Evolutionary conservation across 176 grass and related monocot species (phyloP).

Genomic region (Oryza coarctata): DNA sequence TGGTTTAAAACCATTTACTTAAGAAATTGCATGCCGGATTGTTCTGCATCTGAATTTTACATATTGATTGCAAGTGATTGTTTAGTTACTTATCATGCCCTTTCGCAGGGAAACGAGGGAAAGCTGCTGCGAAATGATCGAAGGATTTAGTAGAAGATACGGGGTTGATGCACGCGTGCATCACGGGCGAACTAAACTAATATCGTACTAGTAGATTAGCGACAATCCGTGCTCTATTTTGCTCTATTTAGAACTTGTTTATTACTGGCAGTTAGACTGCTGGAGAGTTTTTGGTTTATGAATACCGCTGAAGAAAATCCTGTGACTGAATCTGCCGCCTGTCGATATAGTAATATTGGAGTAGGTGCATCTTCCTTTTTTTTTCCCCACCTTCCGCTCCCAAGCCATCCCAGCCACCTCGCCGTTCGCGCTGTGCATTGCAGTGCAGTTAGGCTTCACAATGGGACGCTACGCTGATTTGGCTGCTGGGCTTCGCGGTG

Average conservation of each 20-base stretch:
- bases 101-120: slow-evolving; percentile 32
- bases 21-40: background rate
- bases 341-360: too few relatives aligned
- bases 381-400: too few relatives aligned
- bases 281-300: background rate
- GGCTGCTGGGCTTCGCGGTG: too few relatives aligned
- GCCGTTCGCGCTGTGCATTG: too few relatives aligned
- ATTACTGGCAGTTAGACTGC: background rate
- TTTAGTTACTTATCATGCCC: background rate
- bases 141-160: background rate
- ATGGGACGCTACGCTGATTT: too few relatives aligned
- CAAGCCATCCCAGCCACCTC: too few relatives aligned
- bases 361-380: too few relatives aligned
- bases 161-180: background rate
- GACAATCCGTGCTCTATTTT: background rate
- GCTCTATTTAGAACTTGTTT: background rate
- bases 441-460: too few relatives aligned
- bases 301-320: background rate
- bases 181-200: background rate
- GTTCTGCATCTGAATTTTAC: background rate
- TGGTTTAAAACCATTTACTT: background rate
- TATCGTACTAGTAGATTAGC: background rate
- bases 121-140: background rate
- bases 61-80: background rate
- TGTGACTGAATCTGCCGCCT: too few relatives aligned